Percentiles rank a stretch among this genome's conserved stretches.
Evolutionary conservation across 2,329 filamentous ascomycete genomes (phyloP).

Genomic region (Aspergillus pseudotamarii): DNA sequence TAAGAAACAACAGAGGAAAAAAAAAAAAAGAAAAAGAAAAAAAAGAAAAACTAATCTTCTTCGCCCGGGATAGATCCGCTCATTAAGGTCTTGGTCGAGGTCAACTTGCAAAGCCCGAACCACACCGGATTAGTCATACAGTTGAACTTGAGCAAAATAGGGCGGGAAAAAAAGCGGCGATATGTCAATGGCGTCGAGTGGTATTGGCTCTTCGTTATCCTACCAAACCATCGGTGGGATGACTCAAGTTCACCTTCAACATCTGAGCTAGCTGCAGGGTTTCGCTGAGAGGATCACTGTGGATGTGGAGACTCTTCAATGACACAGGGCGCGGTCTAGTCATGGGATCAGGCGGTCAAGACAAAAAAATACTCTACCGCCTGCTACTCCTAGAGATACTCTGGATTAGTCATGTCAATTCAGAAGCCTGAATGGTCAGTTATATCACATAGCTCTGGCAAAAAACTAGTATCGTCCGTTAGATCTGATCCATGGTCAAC

Average conservation of each 20-base stretch:
- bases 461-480: not conserved
- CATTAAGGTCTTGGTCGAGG: not conserved
- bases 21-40: too few species aligned
- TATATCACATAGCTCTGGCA: not conserved
- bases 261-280: not conserved
- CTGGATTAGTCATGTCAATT: fast-evolving
- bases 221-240: not conserved
- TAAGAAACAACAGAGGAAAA: not conserved
- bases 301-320: not conserved
- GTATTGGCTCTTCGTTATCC: not conserved
- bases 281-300: not conserved
- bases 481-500: not conserved
- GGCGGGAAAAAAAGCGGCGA: not conserved
- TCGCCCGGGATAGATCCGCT: not conserved
- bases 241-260: not conserved
- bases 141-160: not conserved
- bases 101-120: not conserved
- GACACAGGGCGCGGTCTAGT: not conserved
- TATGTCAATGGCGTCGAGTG: not conserved
- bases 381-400: not conserved
- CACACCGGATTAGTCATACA: not conserved
- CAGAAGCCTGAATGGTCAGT: not conserved
- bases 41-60: not conserved
- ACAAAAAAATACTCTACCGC: not conserved
- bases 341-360: not conserved